These are phyloP conservation scores for Balakata baccata DNA, from an alignment of 345 rosid genomes.

Conservation along the genomic window DNA sequence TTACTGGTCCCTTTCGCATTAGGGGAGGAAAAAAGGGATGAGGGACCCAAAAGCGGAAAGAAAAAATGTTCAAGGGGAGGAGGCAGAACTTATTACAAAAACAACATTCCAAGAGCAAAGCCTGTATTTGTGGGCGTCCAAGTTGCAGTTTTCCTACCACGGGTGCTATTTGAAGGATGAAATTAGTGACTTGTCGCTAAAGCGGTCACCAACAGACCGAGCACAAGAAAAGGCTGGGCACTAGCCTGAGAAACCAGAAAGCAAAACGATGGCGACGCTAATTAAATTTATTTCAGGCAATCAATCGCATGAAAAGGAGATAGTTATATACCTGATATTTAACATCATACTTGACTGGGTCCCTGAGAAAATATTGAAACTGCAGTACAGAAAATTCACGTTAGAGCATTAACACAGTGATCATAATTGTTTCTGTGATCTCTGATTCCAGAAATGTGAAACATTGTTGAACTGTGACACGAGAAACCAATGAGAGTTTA, in stretches of 20 bases:
- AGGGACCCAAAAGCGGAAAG: too few species aligned
- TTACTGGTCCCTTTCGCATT: too few species aligned
- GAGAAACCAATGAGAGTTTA: too few species aligned
- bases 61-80: too few species aligned
- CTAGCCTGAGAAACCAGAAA: conserved; percentile 59
- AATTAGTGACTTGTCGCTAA: conserved; percentile 75
- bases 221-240: conserved; percentile 90
- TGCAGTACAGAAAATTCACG: conserved; percentile 28
- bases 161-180: neutral
- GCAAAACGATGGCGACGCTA: too few species aligned
- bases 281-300: neutral
- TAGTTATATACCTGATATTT: conserved; percentile 67
- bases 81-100: too few species aligned
- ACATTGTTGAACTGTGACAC: too few species aligned
- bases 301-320: neutral
- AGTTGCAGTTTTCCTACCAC: neutral
- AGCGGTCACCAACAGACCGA: conserved; percentile 89
- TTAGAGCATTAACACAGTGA: neutral
- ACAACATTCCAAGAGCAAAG: too few species aligned
- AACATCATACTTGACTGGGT: conserved; percentile 91
- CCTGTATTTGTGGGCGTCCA: too few species aligned
- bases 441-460: too few species aligned
- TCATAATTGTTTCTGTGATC: neutral
- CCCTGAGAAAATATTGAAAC: conserved; percentile 91
- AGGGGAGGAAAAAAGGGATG: too few species aligned